These are phyloP conservation scores for Cicer chorassanicum DNA, from an alignment of 306 rosid genomes.

Conservation along the genomic window DNA sequence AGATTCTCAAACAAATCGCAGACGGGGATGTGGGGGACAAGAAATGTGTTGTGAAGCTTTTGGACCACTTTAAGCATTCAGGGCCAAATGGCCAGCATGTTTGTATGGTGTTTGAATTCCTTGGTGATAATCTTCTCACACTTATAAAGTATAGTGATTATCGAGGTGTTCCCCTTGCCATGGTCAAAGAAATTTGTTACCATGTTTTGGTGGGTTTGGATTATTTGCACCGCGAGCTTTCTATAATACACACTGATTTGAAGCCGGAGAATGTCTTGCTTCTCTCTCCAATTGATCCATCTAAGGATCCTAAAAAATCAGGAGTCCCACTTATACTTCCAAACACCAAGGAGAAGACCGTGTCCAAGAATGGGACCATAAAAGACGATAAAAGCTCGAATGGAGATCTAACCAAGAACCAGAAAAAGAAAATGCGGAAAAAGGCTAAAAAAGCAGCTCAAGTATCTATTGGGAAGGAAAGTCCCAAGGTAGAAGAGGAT, in stretches of 20 bases:
- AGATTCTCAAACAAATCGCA: constrained; percentile 91
- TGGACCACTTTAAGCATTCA: constrained; percentile 95
- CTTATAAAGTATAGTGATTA: constrained; percentile 87
- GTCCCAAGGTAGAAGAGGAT: constrained; percentile 59
- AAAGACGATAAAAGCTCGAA: constrained; percentile 57
- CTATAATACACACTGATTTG: constrained; percentile 93
- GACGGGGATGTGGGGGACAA: constrained; percentile 86
- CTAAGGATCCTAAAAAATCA: constrained; percentile 82
- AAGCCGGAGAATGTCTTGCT: constrained; percentile 95
- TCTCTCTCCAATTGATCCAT: constrained; percentile 78
- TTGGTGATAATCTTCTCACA: constrained; percentile 95
- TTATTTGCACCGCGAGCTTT: constrained; percentile 91
- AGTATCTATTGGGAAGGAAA: constrained; percentile 63
- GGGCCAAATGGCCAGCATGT: constrained; percentile 97
- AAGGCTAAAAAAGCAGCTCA: constrained; percentile 86
- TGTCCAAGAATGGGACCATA: constrained; percentile 56
- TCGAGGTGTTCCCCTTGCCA: constrained; percentile 75
- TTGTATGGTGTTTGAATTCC: constrained; percentile 95
- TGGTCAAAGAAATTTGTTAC: constrained; percentile 90
- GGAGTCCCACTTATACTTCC: constrained; percentile 72
- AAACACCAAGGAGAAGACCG: constrained; percentile 55
- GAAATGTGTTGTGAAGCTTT: constrained; percentile 91
- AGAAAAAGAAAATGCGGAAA: constrained; percentile 78
- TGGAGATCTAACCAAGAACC: constrained; percentile 77
- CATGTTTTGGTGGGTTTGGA: constrained; percentile 90